Conservation (phyloP, 2,329 filamentous ascomycete genomes). For the Neonectria neomacrospora region DNA sequence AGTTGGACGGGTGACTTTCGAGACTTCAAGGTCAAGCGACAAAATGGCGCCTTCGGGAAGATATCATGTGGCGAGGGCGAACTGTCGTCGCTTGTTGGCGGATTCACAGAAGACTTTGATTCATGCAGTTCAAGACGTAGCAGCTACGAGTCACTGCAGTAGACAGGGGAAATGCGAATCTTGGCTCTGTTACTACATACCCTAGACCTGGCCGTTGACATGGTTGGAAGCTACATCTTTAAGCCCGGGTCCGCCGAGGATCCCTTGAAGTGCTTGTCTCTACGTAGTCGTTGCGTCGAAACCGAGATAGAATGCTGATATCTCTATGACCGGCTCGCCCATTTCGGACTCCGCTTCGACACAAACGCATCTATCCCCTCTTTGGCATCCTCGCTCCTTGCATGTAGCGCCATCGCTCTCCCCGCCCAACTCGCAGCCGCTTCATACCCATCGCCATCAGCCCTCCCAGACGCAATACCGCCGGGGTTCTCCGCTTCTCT, state of each 20-base stretch:
- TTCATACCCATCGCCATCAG: conserved; percentile 37
- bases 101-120: background rate
- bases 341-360: conserved; percentile 28
- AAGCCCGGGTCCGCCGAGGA: too few species aligned
- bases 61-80: background rate
- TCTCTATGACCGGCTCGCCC: conserved; percentile 26
- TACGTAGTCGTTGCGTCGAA: too few species aligned
- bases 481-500: background rate
- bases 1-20: background rate
- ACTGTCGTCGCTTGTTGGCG: background rate
- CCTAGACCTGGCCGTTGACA: too few species aligned
- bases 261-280: too few species aligned
- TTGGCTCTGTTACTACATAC: too few species aligned
- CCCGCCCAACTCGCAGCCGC: conserved; percentile 36
- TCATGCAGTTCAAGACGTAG: too few species aligned
- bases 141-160: too few species aligned
- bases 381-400: conserved; percentile 38
- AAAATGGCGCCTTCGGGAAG: background rate
- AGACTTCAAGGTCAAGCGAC: background rate
- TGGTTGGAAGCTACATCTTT: too few species aligned
- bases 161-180: too few species aligned
- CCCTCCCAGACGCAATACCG: background rate
- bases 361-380: conserved; percentile 41
- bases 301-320: too few species aligned
- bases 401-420: conserved; percentile 40